Base-by-base conservation (phyloP, 2,329 filamentous ascomycete genomes). In the Ophiostoma sp. region DNA sequence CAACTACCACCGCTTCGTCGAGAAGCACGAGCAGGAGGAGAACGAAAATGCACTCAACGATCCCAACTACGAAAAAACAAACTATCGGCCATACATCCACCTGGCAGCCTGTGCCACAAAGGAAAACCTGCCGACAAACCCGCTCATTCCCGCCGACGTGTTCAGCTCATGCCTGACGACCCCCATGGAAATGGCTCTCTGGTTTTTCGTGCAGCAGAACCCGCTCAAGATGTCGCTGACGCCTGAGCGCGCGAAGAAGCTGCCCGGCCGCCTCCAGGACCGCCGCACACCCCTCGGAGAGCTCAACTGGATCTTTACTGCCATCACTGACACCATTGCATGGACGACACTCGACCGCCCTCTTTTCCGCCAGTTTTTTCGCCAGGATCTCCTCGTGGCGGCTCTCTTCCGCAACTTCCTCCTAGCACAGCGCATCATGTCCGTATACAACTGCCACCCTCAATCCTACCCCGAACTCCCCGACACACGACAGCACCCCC, bases 241-340 rank as follows among this genome's bases (percentile, higher is more conserved):
- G 1, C 86, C 94, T 4, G 91, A 95, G 70, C 87, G 94, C 73
- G 93, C 94, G 58, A 90, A 92, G 77, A 91, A 92, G 74, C 89
- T 99, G 18, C 93, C 94, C 2, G 95, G 95, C 45, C 89, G 93
- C 71, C 85, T 98, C 58, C 94, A 97, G 75, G 95, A 99, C 78
- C 86, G 95, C 70, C 85, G 95, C 75, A 98, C 95, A 65, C 95
- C 95, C 8, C 84, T 99, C 45, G 95, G 95, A 71, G 95, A 99
- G 79, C 82, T 99, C 14, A 99, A 99, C 75, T 99, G 95, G 95
- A 99, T 99, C 47, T 98, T 99, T 76, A 99, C 95, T 0, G 95
- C 95, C 67, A 98, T 99, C 72, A 99, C 95, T 0, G 95, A 99
- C 76, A 98, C 94, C 1, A 99, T 99, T 74, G 95, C 95, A 0